Evolutionary conservation across 768 basidiomycete species (phyloP).

Genomic region (Pleurotus tuoliensis): DNA sequence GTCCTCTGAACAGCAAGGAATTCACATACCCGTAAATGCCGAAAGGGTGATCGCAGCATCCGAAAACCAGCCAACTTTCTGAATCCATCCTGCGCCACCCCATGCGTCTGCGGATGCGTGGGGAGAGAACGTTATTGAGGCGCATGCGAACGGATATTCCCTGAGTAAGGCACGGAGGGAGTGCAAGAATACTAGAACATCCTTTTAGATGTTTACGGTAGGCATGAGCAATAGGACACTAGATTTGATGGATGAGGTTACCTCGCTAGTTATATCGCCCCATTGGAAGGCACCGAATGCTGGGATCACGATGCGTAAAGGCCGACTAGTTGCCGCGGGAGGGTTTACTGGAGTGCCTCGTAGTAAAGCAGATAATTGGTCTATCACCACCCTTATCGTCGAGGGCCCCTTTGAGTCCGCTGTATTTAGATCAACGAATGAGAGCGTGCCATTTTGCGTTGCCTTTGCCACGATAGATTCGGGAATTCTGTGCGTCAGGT

Average conservation of each 20-base stretch:
- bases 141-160: slow-evolving; percentile 55
- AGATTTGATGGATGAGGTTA: slow-evolving; percentile 26
- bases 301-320: slow-evolving; percentile 58
- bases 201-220: slow-evolving; percentile 33
- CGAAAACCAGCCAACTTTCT: slow-evolving; percentile 74
- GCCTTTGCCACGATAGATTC: slow-evolving; percentile 42
- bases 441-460: slow-evolving; percentile 32
- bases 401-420: slow-evolving; percentile 5
- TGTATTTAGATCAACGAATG: slow-evolving; percentile 21
- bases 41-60: slow-evolving; percentile 73
- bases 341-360: slow-evolving; percentile 19
- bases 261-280: slow-evolving; percentile 60
- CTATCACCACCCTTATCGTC: slow-evolving; percentile 20
- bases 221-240: background rate
- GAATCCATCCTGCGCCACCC: slow-evolving; percentile 67
- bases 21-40: slow-evolving; percentile 71
- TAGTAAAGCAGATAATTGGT: slow-evolving; percentile 26
- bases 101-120: slow-evolving; percentile 55
- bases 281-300: slow-evolving; percentile 61
- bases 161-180: slow-evolving; percentile 59
- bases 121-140: slow-evolving; percentile 63
- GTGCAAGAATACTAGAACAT: slow-evolving; percentile 70
- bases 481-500: slow-evolving; percentile 65
- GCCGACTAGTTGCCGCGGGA: slow-evolving; percentile 16
- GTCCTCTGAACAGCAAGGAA: slow-evolving; percentile 9